Evolutionary conservation across 805 yeast genomes (phyloP).

Genomic region (Zygosaccharomyces bailii): DNA sequence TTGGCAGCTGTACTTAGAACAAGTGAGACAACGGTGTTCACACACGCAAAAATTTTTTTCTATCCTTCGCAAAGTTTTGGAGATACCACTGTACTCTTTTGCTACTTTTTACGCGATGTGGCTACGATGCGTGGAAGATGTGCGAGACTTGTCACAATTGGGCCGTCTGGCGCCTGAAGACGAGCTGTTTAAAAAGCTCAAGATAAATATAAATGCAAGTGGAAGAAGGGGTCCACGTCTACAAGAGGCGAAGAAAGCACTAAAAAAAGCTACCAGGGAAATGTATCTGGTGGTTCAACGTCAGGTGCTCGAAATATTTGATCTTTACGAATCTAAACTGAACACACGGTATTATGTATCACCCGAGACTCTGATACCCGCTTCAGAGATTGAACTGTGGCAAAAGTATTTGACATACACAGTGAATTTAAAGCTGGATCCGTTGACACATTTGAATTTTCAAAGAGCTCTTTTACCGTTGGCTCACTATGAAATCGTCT

Average conservation of each 20-base stretch:
- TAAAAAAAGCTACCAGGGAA: slow-evolving; percentile 32
- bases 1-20: slow-evolving; percentile 35
- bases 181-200: slow-evolving; percentile 26
- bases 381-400: slow-evolving; percentile 30
- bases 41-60: slow-evolving; percentile 24
- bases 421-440: slow-evolving; percentile 20
- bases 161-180: slow-evolving; percentile 23
- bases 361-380: slow-evolving; percentile 25
- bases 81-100: slow-evolving; percentile 33
- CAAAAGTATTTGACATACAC: slow-evolving; percentile 29
- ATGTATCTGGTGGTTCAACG: slow-evolving; percentile 32
- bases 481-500: slow-evolving; percentile 32
- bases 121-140: slow-evolving; percentile 30
- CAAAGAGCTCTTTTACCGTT: slow-evolving; percentile 34
- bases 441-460: slow-evolving; percentile 28
- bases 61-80: slow-evolving; percentile 31
- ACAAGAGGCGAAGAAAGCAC: slow-evolving; percentile 30
- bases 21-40: slow-evolving; percentile 24
- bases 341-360: slow-evolving; percentile 29
- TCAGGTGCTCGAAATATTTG: slow-evolving; percentile 31
- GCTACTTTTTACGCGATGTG: slow-evolving; percentile 33
- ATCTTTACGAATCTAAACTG: slow-evolving; percentile 33
- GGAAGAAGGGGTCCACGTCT: slow-evolving; percentile 37
- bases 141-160: slow-evolving; percentile 29
- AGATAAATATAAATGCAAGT: slow-evolving; percentile 20